Evolutionary conservation across 208 protist genomes (phyloP).

Genomic region (Trypanosoma boissoni): DNA sequence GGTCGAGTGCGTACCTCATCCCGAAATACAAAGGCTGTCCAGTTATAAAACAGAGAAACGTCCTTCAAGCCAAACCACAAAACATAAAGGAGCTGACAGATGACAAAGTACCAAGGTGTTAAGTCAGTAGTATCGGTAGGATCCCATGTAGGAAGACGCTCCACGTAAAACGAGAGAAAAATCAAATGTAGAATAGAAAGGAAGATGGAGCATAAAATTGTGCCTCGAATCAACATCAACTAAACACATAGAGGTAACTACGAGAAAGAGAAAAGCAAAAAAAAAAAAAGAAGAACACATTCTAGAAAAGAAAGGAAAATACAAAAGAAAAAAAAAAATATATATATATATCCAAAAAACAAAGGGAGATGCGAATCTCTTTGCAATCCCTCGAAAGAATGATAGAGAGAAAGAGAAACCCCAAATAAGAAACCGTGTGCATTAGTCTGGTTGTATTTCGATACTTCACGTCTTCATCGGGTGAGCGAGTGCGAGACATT

Average conservation of each 20-base stretch:
- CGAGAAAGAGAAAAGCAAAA: conserved; percentile 1
- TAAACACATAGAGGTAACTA: neutral
- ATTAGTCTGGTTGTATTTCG: too few species aligned
- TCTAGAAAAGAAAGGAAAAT: neutral
- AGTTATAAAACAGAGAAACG: conserved; percentile 8
- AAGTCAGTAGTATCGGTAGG: neutral
- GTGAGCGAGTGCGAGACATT: too few species aligned
- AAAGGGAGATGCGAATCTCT: neutral
- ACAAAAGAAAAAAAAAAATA: conserved; percentile 1
- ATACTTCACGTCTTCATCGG: too few species aligned
- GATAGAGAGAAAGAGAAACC: too few species aligned
- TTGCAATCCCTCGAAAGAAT: neutral
- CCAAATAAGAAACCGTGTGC: too few species aligned
- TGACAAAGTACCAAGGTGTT: conserved; percentile 17
- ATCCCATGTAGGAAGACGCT: conserved; percentile 18
- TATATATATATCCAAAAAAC: conserved; percentile 6
- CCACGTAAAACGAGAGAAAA: conserved; percentile 29
- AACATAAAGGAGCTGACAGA: conserved; percentile 24
- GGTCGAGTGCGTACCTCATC: neutral
- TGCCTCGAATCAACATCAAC: too few species aligned
- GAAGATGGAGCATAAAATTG: too few species aligned
- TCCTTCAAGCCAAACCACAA: conserved; percentile 15
- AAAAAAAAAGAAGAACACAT: neutral
- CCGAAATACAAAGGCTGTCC: neutral
- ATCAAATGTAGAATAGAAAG: conserved; percentile 35